Percentiles rank a stretch among this genome's conserved stretches.
phyloP scores from a whole-genome alignment of 768 basidiomycete genomes.

The Cystobasidium ongulense region DNA sequence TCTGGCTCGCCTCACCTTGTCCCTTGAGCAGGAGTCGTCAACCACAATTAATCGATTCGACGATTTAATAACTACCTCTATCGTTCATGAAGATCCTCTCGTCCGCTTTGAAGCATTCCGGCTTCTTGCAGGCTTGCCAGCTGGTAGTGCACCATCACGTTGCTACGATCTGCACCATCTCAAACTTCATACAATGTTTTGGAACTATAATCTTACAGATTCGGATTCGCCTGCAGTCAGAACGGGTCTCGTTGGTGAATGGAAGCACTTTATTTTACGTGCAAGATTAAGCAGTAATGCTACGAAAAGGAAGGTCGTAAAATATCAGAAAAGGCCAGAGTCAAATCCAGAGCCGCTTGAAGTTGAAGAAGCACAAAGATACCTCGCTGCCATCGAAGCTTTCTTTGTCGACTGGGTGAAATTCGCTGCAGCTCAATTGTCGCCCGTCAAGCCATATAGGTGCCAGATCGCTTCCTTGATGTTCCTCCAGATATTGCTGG shows the following conservation, averaged over 20 bases:
- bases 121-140: not conserved
- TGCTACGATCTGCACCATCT: not conserved
- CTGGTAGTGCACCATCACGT: not conserved
- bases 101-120: conserved; percentile 21
- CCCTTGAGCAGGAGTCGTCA: not conserved
- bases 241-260: conserved; percentile 3
- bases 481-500: conserved; percentile 8
- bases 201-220: conserved; percentile 5
- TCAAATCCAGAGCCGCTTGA: not conserved
- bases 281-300: conserved; percentile 16
- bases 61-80: not conserved
- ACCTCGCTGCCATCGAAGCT: not conserved
- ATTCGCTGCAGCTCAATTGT: not conserved
- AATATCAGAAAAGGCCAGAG: not conserved
- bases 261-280: conserved; percentile 19
- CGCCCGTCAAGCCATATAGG: conserved; percentile 25
- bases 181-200: conserved; percentile 13
- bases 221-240: conserved; percentile 10
- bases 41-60: not conserved
- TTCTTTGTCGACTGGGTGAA: conserved; percentile 7
- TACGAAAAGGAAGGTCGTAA: not conserved
- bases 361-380: not conserved
- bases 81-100: conserved; percentile 22
- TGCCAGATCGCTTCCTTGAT: not conserved
- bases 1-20: not conserved